Evolutionary conservation across 345 rosid species (phyloP), one percentile per base, ranked within the genome.

Genomic region (Tarenaya hassleriana): DNA sequence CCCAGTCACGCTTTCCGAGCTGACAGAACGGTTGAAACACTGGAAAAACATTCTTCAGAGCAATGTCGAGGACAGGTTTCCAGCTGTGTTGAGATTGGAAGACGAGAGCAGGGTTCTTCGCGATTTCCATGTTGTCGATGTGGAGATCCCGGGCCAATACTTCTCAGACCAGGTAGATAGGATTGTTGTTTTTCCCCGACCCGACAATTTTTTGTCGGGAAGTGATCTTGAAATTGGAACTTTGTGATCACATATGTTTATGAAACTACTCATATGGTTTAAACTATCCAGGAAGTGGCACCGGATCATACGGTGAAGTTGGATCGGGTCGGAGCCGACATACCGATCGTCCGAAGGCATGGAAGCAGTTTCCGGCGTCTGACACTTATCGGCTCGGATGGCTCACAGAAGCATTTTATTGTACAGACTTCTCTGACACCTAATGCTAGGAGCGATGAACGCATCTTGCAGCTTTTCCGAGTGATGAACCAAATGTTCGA

Each of bases 401-500:
- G 99, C 59, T 88, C 97, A 34, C 95, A 88, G 50, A 76, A 81
- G 29, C 97, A 88, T 67, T 94, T 94, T 64, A 86, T 88, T 70
- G 97, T 94, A 54, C 99, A 88, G 76, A 94, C 99, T 37, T 94
- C 99, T 59, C 73, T 94, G 82, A 85, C 99, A 10, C 99, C 97
- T 69, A 94, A 88, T 72, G 99, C 99, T 50, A 73, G 95, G 68
- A 94, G 99, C 56, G 97, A 88, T 66, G 97, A 94, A 68, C 83
- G 97, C 38, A 88, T 88, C 52, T 72, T 94, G 64, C 99, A 88
- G 74, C 95, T 94, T 60, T 94, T 94, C 82, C 94, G 95, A 31
- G 94, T 83, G 37, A 80, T 94, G 97, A 88, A 94, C 76, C 95
- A 85, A 75, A 94, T 94, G 99, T 94, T 94, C 67, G 97, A 94